Conservation (phyloP, 495 filamentous ascomycete genomes). For the Daldinia bambusicola region DNA sequence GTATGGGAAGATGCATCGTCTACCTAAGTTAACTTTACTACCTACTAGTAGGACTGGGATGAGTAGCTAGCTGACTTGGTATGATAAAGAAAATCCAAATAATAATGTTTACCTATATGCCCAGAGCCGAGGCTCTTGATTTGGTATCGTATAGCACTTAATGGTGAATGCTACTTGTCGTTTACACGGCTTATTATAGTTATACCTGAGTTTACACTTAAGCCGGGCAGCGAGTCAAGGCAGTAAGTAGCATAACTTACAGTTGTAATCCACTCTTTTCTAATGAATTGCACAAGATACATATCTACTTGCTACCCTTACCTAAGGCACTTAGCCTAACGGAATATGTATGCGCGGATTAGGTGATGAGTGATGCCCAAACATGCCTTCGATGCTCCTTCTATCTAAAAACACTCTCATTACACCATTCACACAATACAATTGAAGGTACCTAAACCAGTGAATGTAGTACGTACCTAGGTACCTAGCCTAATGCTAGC, state of each 20-base stretch:
- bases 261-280: not conserved
- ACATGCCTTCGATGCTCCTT: not conserved
- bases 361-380: constrained; percentile 4
- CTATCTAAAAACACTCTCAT: not conserved
- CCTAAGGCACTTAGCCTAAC: not conserved
- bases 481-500: not conserved
- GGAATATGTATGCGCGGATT: not conserved
- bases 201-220: no score
- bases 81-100: no score
- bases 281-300: not conserved
- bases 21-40: not conserved
- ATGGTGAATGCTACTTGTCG: not conserved
- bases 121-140: not conserved
- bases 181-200: no score
- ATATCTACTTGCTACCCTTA: not conserved
- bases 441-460: not conserved
- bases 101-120: no score
- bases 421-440: no score
- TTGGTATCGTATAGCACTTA: not conserved
- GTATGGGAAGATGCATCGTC: constrained; percentile 4
- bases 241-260: no score
- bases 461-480: not conserved
- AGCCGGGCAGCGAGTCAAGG: no score
- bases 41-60: not conserved
- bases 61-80: not conserved